Evolutionary conservation across 1,284 basidiomycete genomes (phyloP), one percentile per base, ranked within the genome.

Genomic region (Stereum hirsutum): DNA sequence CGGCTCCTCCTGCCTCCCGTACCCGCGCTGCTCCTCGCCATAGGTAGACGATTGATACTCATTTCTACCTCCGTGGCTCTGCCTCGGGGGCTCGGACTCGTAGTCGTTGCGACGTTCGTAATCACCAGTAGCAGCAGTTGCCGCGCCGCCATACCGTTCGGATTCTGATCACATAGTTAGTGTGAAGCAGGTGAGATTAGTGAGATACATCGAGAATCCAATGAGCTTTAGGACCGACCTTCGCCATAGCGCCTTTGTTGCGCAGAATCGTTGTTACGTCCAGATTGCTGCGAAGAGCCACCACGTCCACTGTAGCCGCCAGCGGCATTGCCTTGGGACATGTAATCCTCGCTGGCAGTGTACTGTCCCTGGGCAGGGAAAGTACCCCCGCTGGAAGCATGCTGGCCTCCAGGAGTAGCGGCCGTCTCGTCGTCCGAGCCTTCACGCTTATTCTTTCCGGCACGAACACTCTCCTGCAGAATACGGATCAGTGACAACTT

Each of bases 401-500:
- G 24, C 15, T 28, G 14, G 5, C 42, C 41, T 3, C 39, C 34
- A 10, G 39, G 35, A 17, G 27, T 30, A 7, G 47, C 46, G 3
- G 51, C 43, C 37, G 58, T 54, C 34, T 60, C 56, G 40, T 64
- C 60, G 23, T 64, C 60, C 2, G 60, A 52, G 17, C 63, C 64
- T 28, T 60, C 40, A 6, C 64, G 57, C 49, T 67, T 67, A 51
- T 69, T 69, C 52, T 57, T 61, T 11, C 63, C 59, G 1, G 52
- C 55, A 27, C 63, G 47, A 12, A 62, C 56, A 46, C 54, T 60
- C 31, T 58, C 60, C 58, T 61, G 41, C 14, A 33, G 21, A 3
- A 37, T n/a, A 17, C 6, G 25, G 24, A 11, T 19, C 4, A 38
- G 6, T 39, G 33, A n/a, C 4, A 42, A 4, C 34, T 24, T 2